Percentiles rank a stretch among this genome's conserved stretches.
Evolutionary conservation across 805 yeast genomes (phyloP).

Genomic region (Wickerhamiella shivajii): DNA sequence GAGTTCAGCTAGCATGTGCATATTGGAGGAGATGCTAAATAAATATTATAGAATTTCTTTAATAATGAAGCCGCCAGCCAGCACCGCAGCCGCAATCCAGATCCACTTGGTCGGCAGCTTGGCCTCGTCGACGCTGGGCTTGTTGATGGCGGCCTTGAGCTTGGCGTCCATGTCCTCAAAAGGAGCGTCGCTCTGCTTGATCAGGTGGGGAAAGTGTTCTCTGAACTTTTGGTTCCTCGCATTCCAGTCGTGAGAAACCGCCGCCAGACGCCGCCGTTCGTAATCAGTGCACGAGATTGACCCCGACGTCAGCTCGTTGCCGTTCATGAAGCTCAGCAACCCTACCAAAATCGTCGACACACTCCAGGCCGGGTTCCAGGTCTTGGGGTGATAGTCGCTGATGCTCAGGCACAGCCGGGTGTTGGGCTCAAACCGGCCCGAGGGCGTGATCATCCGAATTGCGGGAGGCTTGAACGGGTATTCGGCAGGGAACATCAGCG

Average conservation of each 20-base stretch:
- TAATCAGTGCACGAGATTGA: constrained; percentile 48
- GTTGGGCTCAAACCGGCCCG: constrained; percentile 68
- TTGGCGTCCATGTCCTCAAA: too few species aligned
- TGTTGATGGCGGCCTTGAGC: background rate
- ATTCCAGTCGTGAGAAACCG: constrained; percentile 49
- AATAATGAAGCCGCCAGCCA: background rate
- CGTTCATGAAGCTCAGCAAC: constrained; percentile 74
- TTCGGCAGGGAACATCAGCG: constrained; percentile 69
- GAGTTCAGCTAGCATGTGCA: constrained; percentile 14
- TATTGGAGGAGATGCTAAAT: background rate
- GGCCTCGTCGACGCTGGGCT: background rate
- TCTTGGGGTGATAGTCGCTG: constrained; percentile 83
- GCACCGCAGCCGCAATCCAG: background rate
- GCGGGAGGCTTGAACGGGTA: constrained; percentile 91
- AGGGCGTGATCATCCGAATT: constrained; percentile 78
- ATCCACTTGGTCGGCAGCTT: background rate
- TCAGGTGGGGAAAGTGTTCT: constrained; percentile 56
- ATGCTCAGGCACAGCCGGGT: constrained; percentile 68
- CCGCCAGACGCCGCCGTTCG: constrained; percentile 41
- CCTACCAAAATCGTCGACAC: constrained; percentile 79
- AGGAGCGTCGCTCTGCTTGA: too few species aligned
- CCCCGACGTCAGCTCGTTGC: constrained; percentile 68
- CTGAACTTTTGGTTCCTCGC: constrained; percentile 32
- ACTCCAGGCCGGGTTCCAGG: constrained; percentile 92
- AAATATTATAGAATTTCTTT: background rate